Evolutionary conservation across 345 rosid genomes (phyloP).

Genomic region (Syzygium oleosum): DNA sequence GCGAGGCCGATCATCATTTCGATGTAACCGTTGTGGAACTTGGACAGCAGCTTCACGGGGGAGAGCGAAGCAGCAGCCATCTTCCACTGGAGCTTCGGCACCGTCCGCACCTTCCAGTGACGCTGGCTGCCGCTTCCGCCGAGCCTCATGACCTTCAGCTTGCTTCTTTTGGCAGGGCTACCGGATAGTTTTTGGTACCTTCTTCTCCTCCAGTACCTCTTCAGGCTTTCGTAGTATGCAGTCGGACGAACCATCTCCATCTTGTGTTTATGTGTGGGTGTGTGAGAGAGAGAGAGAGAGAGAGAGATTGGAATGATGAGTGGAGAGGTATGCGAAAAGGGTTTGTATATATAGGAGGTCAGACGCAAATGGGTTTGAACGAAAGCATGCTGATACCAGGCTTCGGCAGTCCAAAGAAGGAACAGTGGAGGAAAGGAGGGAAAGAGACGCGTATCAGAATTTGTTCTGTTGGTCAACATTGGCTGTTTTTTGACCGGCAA

Average conservation of each 20-base stretch:
- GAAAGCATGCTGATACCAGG: not conserved
- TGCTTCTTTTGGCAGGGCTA: not conserved
- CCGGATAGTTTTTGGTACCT: slow-evolving; percentile 20
- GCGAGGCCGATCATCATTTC: slow-evolving; percentile 19
- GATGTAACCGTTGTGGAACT: slow-evolving; percentile 24
- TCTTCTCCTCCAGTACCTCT: slow-evolving; percentile 37
- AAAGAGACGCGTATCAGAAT: not conserved
- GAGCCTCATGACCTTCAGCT: slow-evolving; percentile 24
- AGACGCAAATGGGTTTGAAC: not conserved
- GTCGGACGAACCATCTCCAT: slow-evolving; percentile 17
- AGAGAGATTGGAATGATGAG: not conserved
- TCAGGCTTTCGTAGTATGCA: slow-evolving; percentile 12
- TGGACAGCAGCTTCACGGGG: slow-evolving; percentile 17
- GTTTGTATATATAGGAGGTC: not conserved
- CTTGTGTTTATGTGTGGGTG: not conserved
- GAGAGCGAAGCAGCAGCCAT: slow-evolving; percentile 1
- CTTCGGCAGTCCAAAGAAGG: not conserved
- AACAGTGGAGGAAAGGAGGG: not conserved
- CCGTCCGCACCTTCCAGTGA: not conserved
- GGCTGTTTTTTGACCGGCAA: not conserved
- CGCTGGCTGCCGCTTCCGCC: not conserved
- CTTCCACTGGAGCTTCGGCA: not conserved
- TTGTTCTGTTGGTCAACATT: not conserved
- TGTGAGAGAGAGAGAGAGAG: not conserved
- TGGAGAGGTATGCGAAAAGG: not conserved